Conservation (phyloP, 352 stramenopile genomes). For the Pythium rhizo-oryzae region DNA sequence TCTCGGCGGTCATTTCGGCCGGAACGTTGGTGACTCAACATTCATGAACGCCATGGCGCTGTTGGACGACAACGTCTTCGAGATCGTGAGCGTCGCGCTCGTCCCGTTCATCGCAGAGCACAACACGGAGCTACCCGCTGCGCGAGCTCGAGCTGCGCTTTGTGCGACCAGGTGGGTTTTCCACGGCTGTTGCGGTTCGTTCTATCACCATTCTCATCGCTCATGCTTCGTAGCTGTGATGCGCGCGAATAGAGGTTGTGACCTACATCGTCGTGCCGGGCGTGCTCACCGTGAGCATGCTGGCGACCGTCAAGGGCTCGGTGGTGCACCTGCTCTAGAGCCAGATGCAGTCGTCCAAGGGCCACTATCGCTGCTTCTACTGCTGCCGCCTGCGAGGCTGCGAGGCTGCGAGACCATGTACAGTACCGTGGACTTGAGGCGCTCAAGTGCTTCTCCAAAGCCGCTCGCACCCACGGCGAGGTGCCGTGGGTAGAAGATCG, state of each 20-base stretch:
- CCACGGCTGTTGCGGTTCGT: neutral
- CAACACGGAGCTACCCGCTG: conserved; percentile 86
- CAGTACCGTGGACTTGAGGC: too few relatives aligned
- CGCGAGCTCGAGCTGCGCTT: conserved; percentile 86
- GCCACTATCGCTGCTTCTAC: too few relatives aligned
- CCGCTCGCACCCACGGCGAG: too few relatives aligned
- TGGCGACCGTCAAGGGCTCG: conserved; percentile 88
- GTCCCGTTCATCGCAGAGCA: conserved; percentile 86
- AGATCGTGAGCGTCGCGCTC: conserved; percentile 86
- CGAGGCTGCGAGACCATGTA: too few relatives aligned
- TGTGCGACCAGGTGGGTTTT: conserved; percentile 57
- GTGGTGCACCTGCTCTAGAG: conserved; percentile 84
- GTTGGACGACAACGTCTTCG: conserved; percentile 59
- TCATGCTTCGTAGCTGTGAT: too few relatives aligned
- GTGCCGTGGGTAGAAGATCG: too few relatives aligned
- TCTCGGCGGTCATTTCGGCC: conserved; percentile 3
- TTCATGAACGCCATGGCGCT: conserved; percentile 29
- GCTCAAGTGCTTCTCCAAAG: too few relatives aligned
- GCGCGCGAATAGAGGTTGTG: conserved; percentile 24
- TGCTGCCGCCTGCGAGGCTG: too few relatives aligned
- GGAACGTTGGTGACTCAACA: conserved; percentile 20
- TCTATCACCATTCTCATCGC: too few relatives aligned
- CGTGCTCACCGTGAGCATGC: conserved; percentile 77
- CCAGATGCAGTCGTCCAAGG: conserved; percentile 51
- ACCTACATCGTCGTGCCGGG: conserved; percentile 82